Evolutionary conservation across 2,329 filamentous ascomycete genomes (phyloP), one percentile per base, ranked within the genome.

Genomic region (Rasamsonia emersonii): DNA sequence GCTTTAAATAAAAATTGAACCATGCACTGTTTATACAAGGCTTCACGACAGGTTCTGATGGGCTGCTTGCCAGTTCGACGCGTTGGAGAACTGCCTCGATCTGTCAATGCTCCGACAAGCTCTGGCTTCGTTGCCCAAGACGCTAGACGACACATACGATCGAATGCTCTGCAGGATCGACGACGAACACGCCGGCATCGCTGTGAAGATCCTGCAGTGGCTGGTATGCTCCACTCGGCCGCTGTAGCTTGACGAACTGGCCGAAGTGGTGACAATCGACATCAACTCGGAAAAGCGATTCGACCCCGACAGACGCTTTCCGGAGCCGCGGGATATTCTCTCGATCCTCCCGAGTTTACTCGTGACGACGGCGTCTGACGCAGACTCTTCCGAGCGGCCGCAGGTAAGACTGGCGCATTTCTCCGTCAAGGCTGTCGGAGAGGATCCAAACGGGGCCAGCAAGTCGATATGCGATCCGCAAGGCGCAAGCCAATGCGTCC

Each of bases 231-330:
- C 49, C 2, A n/a, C 30, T 13, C 31, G 44, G n/a, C 51, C 51
- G 1, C 34, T 58, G 9, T 18, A 18, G 8, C 21, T 59, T 6
- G 32, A 39, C 7, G 50, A 58, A 31, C 17, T 50, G 1, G 43
- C 45, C 13, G 49, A 58, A 28, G 43, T 40, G 25, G 30, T 56
- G 13, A 48, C 48, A 17, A 46, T 56, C 1, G 35, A 55, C n/a
- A n/a, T n/a, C n/a, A n/a, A n/a, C n/a, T 23, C 25, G 9, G 20
- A 35, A 14, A 30, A 24, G 11, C 33, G 38, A 19, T 57, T 54
- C 35, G 36, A 55, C 33, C 36, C 41, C 4, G 30, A 42, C 9
- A 24, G 49, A 25, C 44, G 50, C 27, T 42, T 55, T 33, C 42
- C 38, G 7, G 31, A 46, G 19, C 43, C 45, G 8, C n/a, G 16